Evolutionary conservation across 768 basidiomycete species (phyloP).

Genomic region (Russula sp.): DNA sequence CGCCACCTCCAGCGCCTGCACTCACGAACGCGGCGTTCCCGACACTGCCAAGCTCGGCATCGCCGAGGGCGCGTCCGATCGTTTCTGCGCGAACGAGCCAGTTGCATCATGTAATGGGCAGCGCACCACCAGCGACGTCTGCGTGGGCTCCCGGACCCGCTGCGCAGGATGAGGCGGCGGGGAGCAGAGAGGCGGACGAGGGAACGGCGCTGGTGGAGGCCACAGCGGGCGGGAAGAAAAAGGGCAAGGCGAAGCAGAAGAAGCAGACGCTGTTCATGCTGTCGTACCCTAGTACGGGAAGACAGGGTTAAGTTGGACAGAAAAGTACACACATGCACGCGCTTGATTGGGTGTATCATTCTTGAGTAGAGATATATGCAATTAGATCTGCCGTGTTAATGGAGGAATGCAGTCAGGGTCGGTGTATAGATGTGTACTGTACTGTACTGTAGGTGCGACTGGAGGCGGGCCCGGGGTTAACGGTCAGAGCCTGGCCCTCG

Average conservation of each 20-base stretch:
- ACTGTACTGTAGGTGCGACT: not conserved
- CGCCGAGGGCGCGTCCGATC: constrained; percentile 37
- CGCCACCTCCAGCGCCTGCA: constrained; percentile 36
- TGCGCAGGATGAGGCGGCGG: constrained; percentile 15
- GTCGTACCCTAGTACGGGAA: constrained; percentile 36
- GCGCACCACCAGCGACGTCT: constrained; percentile 31
- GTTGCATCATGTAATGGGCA: constrained; percentile 60
- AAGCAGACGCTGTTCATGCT: constrained; percentile 80
- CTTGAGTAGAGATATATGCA: not conserved
- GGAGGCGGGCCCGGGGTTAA: not conserved
- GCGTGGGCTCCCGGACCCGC: constrained; percentile 30
- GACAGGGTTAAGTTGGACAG: not conserved
- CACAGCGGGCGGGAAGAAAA: constrained; percentile 50
- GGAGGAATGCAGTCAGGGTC: not conserved
- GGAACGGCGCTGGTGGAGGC: not conserved
- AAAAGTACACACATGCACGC: not conserved
- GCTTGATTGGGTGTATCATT: not conserved
- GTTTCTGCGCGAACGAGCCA: constrained; percentile 58
- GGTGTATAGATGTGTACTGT: not conserved
- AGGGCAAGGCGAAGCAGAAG: constrained; percentile 78
- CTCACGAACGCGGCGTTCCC: constrained; percentile 61
- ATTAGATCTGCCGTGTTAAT: not conserved
- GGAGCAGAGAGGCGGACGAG: constrained; percentile 13
- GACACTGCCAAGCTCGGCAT: constrained; percentile 48
- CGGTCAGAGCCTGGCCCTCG: constrained; percentile 9